These are phyloP conservation scores for Tetragonia tetragonoides DNA, from an alignment of 148 eudicot genomes.

Conservation along the genomic window DNA sequence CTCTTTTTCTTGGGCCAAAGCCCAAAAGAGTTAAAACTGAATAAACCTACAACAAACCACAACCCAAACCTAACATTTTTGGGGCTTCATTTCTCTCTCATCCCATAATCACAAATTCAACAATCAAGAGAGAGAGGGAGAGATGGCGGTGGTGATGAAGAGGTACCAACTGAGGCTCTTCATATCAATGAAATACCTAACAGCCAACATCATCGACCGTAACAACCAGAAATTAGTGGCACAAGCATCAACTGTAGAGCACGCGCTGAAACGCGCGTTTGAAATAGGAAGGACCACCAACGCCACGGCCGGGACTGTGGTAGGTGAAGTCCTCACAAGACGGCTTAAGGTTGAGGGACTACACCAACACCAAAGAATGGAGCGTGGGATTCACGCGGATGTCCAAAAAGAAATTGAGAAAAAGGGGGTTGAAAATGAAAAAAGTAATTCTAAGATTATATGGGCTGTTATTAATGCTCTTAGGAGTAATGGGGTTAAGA, in stretches of 20 bases:
- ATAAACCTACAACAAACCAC: not conserved
- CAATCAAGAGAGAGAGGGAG: not conserved
- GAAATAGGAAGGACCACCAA: conserved; percentile 55
- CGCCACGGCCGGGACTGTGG: conserved; percentile 43
- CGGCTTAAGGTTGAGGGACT: conserved; percentile 62
- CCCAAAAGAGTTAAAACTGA: not conserved
- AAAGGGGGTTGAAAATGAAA: conserved; percentile 38
- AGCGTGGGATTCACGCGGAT: conserved; percentile 47
- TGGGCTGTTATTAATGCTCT: conserved; percentile 25
- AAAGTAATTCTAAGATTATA: conserved; percentile 21
- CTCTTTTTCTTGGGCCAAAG: not conserved
- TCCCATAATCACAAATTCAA: no score
- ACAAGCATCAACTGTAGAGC: conserved; percentile 61
- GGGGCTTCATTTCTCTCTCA: not conserved
- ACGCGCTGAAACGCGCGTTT: conserved; percentile 27
- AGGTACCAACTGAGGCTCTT: conserved; percentile 49
- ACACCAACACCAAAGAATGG: conserved; percentile 20
- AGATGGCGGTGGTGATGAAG: conserved; percentile 21
- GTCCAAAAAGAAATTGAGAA: conserved; percentile 50
- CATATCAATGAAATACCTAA: conserved; percentile 57
- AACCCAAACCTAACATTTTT: not conserved
- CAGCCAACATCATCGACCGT: conserved; percentile 60
- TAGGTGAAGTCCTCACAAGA: conserved; percentile 48
- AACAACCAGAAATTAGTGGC: conserved; percentile 46
- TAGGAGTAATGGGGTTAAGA: conserved; percentile 16